Evolutionary conservation across 257 asterid species (phyloP).

Genomic region (Lantana camara): DNA sequence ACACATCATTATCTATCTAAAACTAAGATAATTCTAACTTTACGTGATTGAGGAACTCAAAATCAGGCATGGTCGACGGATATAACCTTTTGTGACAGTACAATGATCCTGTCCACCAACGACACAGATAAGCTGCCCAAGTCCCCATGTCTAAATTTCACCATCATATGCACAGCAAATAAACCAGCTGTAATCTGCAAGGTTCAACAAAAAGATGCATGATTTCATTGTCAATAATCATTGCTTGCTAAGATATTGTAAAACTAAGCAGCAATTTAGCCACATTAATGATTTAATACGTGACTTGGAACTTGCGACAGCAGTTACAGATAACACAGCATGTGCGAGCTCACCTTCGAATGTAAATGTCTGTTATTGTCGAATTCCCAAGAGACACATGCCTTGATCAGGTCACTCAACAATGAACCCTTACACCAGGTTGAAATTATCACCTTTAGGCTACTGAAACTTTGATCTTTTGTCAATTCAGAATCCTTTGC

Average conservation of each 20-base stretch:
- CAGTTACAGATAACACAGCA: slow-evolving; percentile 18
- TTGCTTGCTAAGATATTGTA: not conserved
- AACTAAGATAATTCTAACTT: not conserved
- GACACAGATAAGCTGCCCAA: slow-evolving; percentile 76
- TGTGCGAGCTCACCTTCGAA: slow-evolving; percentile 59
- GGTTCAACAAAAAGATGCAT: slow-evolving; percentile 20
- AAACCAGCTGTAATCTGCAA: slow-evolving; percentile 74
- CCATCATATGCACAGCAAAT: slow-evolving; percentile 69
- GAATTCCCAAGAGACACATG: slow-evolving; percentile 63
- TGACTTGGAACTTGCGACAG: not conserved
- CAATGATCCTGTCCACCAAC: slow-evolving; percentile 52
- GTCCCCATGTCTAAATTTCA: slow-evolving; percentile 62
- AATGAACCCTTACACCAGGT: slow-evolving; percentile 58
- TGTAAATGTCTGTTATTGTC: slow-evolving; percentile 46
- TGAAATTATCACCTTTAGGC: slow-evolving; percentile 59
- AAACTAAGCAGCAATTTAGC: not conserved
- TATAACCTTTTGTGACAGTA: slow-evolving; percentile 68
- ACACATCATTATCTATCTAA: slow-evolving; percentile 12
- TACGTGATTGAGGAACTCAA: slow-evolving; percentile 15
- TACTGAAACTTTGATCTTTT: slow-evolving; percentile 35
- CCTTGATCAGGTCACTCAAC: slow-evolving; percentile 67
- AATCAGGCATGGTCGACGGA: slow-evolving; percentile 7
- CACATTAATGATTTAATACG: not conserved
- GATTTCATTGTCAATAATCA: slow-evolving; percentile 6
- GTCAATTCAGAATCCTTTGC: slow-evolving; percentile 30